A percentile compares a stretch with the other conserved stretches of the same genome.
phyloP scores from a whole-genome alignment of 257 asterid species.

The Solanum ahanhuiri region DNA sequence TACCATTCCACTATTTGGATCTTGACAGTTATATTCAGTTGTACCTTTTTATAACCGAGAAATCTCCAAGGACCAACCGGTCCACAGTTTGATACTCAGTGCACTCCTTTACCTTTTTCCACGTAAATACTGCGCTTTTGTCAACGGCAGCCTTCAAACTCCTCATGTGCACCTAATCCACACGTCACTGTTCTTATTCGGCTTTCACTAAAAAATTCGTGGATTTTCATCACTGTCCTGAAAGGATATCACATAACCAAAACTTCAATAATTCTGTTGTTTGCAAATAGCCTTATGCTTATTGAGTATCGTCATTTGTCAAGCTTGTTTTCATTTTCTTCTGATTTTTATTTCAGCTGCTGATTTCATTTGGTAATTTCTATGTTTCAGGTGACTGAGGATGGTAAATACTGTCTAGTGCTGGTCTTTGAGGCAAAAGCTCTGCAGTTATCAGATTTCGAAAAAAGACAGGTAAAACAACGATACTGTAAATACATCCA shows the following conservation, averaged over 20 bases:
- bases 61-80: background rate
- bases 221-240: background rate
- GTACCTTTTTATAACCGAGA: background rate
- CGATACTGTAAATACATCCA: background rate
- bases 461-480: slow-evolving; percentile 59
- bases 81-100: background rate
- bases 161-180: background rate
- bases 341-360: background rate
- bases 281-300: background rate
- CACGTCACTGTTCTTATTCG: background rate
- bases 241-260: background rate
- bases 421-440: slow-evolving; percentile 81
- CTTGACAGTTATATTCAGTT: background rate
- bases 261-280: background rate
- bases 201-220: background rate
- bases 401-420: slow-evolving; percentile 63
- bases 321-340: background rate
- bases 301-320: background rate
- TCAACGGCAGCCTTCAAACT: background rate
- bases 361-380: background rate
- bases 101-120: background rate
- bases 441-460: slow-evolving; percentile 68
- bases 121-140: background rate
- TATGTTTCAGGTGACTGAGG: slow-evolving; percentile 62
- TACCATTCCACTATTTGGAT: background rate